Base-by-base conservation (phyloP, 2,329 filamentous ascomycete genomes). In the Xylaria sp. region DNA sequence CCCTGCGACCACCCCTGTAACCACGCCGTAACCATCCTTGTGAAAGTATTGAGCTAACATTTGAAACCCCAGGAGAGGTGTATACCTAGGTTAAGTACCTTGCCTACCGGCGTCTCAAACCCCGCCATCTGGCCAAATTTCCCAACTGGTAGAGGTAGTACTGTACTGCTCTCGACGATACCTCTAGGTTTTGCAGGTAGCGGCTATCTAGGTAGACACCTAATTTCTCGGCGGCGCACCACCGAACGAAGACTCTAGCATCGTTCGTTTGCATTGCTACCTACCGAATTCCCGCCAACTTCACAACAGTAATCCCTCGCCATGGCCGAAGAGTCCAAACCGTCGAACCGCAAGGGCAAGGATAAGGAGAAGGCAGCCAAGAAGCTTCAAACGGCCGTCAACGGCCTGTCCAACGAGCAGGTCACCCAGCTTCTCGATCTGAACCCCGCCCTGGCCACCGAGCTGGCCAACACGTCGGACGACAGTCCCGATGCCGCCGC, bases 391-490 rank as follows among this genome's bases (percentile, higher is more conserved):
- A 82, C 83, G 68, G 81, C 84, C 51, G 77, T 87, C 60, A 77
- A 80, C 31, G 79, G 79, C 48, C 78, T 89, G 58, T 83, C 82
- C 29, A 79, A 81, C 40, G 78, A 85, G 63, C 85, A 89, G 72
- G 77, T 88, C 63, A 75, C 85, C 62, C 86, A 92, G 67, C 82
- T 95, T 61, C 84, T 91, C 70, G 82, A 84, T 55, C 86, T 92
- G 70, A 88, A 93, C 74, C 89, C 89, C n/a, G 87, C 86, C 3
- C 81, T 93, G 68, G 85, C 88, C 64, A 84, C 86, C 67, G 87
- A 90, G 73, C 72, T 82, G 17, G 77, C 74, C 37, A 75, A 71
- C 64, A 71, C 72, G 29, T 75, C 77, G 67, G 70, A 75, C 54
- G 69, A 71, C 17, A 65, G 63, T 23, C 63, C 71, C 27, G 64